Conservation (phyloP, 1,139 yeast genomes). For the Nakaseomyces delphensis region DNA sequence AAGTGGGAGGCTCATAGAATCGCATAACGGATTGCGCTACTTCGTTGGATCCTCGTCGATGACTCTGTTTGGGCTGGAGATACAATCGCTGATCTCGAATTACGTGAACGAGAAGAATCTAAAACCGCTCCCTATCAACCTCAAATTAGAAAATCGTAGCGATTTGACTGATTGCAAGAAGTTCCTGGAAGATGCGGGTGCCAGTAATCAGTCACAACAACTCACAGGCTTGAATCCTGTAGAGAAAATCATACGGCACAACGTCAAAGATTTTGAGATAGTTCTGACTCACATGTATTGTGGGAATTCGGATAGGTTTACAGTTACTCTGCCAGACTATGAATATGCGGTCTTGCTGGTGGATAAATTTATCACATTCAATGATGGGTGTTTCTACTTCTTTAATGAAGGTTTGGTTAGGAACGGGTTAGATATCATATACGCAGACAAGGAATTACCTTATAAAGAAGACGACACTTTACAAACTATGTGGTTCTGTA, state of each 20-base stretch:
- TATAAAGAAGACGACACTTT: constrained; percentile 44
- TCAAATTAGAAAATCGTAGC: constrained; percentile 3
- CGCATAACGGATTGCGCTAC: constrained; percentile 64
- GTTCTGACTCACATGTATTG: constrained; percentile 2
- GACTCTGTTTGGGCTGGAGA: constrained; percentile 71
- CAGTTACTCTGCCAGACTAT: constrained; percentile 44
- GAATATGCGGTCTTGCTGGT: constrained; percentile 68
- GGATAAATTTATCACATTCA: constrained; percentile 67
- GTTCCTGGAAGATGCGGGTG: constrained; percentile 3
- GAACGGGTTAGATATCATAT: constrained; percentile 52
- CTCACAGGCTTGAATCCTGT: constrained; percentile 1
- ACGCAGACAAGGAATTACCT: constrained; percentile 34
- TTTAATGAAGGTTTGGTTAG: constrained; percentile 75
- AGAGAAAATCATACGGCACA: neutral
- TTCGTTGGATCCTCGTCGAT: constrained; percentile 75
- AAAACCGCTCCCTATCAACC: constrained; percentile 14
- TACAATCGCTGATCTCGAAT: constrained; percentile 43
- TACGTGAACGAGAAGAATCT: constrained; percentile 17
- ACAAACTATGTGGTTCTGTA: constrained; percentile 77
- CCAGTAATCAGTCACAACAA: constrained; percentile 1
- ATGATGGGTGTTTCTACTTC: constrained; percentile 80
- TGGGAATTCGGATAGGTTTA: neutral
- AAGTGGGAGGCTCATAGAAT: constrained; percentile 60
- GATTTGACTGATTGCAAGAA: constrained; percentile 2
- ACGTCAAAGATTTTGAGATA: neutral